Conservation (phyloP, 2,329 filamentous ascomycete species). For the Colletotrichum tofieldiae region DNA sequence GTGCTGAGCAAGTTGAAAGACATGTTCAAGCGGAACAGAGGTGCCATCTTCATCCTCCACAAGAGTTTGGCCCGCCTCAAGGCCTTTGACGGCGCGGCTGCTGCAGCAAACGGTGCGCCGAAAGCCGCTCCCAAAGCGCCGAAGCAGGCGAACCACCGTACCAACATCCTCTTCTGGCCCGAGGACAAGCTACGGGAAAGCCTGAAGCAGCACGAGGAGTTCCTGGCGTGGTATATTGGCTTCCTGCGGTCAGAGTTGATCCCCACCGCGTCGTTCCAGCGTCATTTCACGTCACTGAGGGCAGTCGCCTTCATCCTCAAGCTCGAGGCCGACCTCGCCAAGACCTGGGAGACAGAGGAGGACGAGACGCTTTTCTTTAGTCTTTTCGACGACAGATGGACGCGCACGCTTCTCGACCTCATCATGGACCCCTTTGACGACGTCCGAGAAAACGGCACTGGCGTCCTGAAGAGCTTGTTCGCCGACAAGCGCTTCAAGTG, state of each 20-base stretch:
- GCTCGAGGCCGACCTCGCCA: slow-evolving; percentile 74
- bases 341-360: slow-evolving; percentile 56
- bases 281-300: slow-evolving; percentile 86
- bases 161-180: slow-evolving; percentile 57
- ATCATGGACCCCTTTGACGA: slow-evolving; percentile 95
- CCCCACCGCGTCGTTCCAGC: slow-evolving; percentile 89
- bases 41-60: slow-evolving; percentile 72
- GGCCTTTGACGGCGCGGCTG: slow-evolving; percentile 21
- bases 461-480: slow-evolving; percentile 66
- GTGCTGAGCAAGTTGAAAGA: slow-evolving; percentile 81
- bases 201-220: slow-evolving; percentile 70
- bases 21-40: slow-evolving; percentile 82
- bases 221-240: slow-evolving; percentile 81
- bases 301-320: slow-evolving; percentile 78
- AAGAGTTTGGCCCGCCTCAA: slow-evolving; percentile 54
- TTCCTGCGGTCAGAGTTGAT: slow-evolving; percentile 83
- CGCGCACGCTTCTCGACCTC: slow-evolving; percentile 81
- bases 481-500: slow-evolving; percentile 54
- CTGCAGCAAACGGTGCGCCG: slow-evolving; percentile 26
- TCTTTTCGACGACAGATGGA: slow-evolving; percentile 65
- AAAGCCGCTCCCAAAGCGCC: slow-evolving; percentile 30
- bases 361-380: slow-evolving; percentile 60
- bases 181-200: slow-evolving; percentile 56
- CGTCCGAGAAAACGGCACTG: slow-evolving; percentile 75
- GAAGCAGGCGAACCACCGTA: slow-evolving; percentile 48